These are phyloP conservation scores for Trichophyton verrucosum DNA, from an alignment of 2,329 filamentous ascomycete species.

Conservation along the genomic window DNA sequence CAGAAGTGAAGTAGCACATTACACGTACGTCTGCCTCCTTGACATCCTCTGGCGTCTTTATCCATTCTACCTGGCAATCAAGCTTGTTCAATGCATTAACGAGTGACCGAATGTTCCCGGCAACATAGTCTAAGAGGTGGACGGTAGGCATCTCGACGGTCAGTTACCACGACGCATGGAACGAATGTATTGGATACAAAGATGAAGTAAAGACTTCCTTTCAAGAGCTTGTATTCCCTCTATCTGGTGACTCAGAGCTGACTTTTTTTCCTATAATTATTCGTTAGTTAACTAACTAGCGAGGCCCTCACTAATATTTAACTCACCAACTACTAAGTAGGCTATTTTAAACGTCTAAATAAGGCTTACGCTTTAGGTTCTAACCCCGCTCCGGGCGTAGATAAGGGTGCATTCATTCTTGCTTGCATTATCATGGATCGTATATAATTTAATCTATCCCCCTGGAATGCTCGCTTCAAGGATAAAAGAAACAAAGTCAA, in stretches of 20 bases:
- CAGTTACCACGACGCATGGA: neutral
- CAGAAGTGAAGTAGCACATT: neutral
- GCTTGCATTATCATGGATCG: neutral
- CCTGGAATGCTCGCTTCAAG: neutral
- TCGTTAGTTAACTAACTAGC: neutral
- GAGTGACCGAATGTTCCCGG: slow-evolving; percentile 88
- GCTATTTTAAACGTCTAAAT: neutral
- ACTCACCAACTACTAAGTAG: neutral
- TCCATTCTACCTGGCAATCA: slow-evolving; percentile 87
- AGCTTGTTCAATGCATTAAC: slow-evolving; percentile 96
- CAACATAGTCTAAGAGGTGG: slow-evolving; percentile 66
- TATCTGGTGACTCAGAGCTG: neutral
- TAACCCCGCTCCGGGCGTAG: neutral
- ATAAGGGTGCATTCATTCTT: neutral
- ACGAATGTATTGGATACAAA: neutral
- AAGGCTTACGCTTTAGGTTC: neutral
- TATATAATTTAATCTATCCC: neutral
- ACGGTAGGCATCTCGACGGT: slow-evolving; percentile 33
- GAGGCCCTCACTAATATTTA: neutral
- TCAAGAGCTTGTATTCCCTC: neutral
- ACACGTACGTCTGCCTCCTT: slow-evolving; percentile 63
- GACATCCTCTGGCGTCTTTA: slow-evolving; percentile 73
- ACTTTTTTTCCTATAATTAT: neutral
- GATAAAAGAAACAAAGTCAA: neutral
- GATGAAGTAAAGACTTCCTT: no score